phyloP scores from a whole-genome alignment of 495 filamentous ascomycete genomes.

The Penicilliopsis zonata region DNA sequence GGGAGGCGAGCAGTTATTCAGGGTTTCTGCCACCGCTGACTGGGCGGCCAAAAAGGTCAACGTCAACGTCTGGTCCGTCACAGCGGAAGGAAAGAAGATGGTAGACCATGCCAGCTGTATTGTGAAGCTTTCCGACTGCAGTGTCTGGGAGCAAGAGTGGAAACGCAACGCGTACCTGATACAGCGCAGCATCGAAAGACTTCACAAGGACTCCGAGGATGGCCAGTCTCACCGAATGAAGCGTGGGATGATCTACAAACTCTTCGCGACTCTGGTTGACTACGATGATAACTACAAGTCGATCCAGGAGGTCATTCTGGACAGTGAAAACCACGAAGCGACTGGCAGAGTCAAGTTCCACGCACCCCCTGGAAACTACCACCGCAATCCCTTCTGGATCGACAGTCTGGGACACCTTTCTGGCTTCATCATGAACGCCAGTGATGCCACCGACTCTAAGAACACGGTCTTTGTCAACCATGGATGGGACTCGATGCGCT shows the following conservation, averaged over 20 bases:
- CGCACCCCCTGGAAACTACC: slow-evolving; percentile 48
- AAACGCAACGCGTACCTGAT: slow-evolving; percentile 45
- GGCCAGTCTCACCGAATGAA: slow-evolving; percentile 46
- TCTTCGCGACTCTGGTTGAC: slow-evolving; percentile 60
- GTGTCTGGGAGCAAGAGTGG: slow-evolving; percentile 37
- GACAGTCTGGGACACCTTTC: slow-evolving; percentile 52
- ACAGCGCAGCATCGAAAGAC: slow-evolving; percentile 34
- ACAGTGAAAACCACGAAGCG: slow-evolving; percentile 59
- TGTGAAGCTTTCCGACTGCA: slow-evolving; percentile 26
- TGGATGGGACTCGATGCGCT: slow-evolving; percentile 65
- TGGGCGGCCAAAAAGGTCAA: slow-evolving; percentile 20
- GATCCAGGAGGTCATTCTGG: slow-evolving; percentile 65
- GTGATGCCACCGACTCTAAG: slow-evolving; percentile 56
- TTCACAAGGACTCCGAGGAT: slow-evolving; percentile 39
- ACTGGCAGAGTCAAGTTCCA: slow-evolving; percentile 59
- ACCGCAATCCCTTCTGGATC: slow-evolving; percentile 60
- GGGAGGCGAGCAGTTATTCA: slow-evolving; percentile 27
- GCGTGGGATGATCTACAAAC: slow-evolving; percentile 64
- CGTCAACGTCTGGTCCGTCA: slow-evolving; percentile 14
- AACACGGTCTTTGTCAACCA: slow-evolving; percentile 67
- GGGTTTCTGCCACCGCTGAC: slow-evolving; percentile 28
- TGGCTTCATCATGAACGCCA: slow-evolving; percentile 73
- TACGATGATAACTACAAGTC: slow-evolving; percentile 56
- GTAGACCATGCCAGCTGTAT: slow-evolving; percentile 39
- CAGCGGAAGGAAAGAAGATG: slow-evolving; percentile 15